These are phyloP conservation scores for Proliferodiscus dingleyae DNA, from an alignment of 2,329 filamentous ascomycete genomes.

Conservation along the genomic window DNA sequence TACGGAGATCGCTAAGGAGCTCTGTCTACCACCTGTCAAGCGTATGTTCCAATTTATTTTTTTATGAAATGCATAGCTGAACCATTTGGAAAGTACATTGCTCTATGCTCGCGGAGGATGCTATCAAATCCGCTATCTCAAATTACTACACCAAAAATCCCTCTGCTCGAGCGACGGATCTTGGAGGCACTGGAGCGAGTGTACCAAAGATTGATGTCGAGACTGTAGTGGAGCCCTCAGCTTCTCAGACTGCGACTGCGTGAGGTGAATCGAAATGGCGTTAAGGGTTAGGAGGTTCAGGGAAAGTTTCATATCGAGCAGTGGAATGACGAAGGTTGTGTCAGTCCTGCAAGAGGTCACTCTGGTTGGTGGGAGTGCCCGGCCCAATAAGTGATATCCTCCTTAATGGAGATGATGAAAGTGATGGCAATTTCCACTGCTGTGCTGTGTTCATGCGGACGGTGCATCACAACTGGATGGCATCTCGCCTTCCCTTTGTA, in stretches of 20 bases:
- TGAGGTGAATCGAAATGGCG: constrained; percentile 13
- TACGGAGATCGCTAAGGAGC: constrained; percentile 96
- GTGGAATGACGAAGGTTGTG: not conserved
- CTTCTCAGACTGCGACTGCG: constrained; percentile 23
- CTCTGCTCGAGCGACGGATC: constrained; percentile 65
- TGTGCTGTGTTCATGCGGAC: too few species aligned
- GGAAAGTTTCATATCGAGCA: constrained; percentile 1
- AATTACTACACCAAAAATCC: constrained; percentile 93
- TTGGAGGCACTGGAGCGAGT: constrained; percentile 67
- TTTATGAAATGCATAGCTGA: constrained; percentile 18
- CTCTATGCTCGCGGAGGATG: constrained; percentile 88
- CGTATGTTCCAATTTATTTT: constrained; percentile 49
- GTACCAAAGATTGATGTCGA: constrained; percentile 62
- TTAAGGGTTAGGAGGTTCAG: constrained; percentile 4
- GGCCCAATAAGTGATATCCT: not conserved
- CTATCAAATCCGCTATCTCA: constrained; percentile 85
- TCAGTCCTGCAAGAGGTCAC: not conserved
- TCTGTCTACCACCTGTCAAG: constrained; percentile 85
- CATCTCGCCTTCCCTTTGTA: too few species aligned
- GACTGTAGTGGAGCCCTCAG: constrained; percentile 42
- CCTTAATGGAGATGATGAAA: not conserved
- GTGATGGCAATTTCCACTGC: too few species aligned
- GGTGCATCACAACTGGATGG: too few species aligned
- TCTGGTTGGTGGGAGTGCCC: not conserved
- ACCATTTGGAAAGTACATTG: constrained; percentile 64